phyloP scores from a whole-genome alignment of 1,284 basidiomycete species.

The Cryptococcus floricola region DNA sequence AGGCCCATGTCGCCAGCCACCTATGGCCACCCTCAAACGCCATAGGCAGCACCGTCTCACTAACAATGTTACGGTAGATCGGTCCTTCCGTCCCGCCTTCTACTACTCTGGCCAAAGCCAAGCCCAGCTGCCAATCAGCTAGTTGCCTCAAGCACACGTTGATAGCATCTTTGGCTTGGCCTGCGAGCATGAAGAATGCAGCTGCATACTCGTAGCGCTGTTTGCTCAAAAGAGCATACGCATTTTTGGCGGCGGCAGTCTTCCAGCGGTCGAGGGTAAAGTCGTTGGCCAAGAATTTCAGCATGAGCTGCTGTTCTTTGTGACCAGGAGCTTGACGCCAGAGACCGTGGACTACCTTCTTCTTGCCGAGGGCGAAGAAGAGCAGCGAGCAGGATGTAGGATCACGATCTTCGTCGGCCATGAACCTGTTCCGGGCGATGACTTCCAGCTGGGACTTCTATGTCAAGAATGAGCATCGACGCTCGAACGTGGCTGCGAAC shows the following conservation, averaged over 20 bases:
- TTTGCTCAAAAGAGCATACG: slow-evolving; percentile 86
- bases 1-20: slow-evolving; percentile 96
- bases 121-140: slow-evolving; percentile 81
- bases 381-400: slow-evolving; percentile 84
- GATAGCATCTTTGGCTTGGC: slow-evolving; percentile 82
- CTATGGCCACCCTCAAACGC: slow-evolving; percentile 83
- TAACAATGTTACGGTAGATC: slow-evolving; percentile 66
- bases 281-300: slow-evolving; percentile 89
- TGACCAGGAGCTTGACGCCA: slow-evolving; percentile 97
- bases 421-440: slow-evolving; percentile 90
- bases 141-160: slow-evolving; percentile 86
- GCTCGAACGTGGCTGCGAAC: slow-evolving; percentile 29
- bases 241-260: slow-evolving; percentile 93
- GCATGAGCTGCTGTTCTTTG: slow-evolving; percentile 82
- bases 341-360: slow-evolving; percentile 83
- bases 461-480: not conserved
- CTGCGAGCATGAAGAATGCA: slow-evolving; percentile 92
- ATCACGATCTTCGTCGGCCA: slow-evolving; percentile 76
- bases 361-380: slow-evolving; percentile 92
- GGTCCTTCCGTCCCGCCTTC: slow-evolving; percentile 80
- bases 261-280: slow-evolving; percentile 82
- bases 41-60: slow-evolving; percentile 69
- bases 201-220: slow-evolving; percentile 95
- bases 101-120: slow-evolving; percentile 77
- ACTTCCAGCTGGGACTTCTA: slow-evolving; percentile 78